Evolutionary conservation across 176 grass and related monocot genomes (phyloP).

Genomic region (Alopecurus myosuroides): DNA sequence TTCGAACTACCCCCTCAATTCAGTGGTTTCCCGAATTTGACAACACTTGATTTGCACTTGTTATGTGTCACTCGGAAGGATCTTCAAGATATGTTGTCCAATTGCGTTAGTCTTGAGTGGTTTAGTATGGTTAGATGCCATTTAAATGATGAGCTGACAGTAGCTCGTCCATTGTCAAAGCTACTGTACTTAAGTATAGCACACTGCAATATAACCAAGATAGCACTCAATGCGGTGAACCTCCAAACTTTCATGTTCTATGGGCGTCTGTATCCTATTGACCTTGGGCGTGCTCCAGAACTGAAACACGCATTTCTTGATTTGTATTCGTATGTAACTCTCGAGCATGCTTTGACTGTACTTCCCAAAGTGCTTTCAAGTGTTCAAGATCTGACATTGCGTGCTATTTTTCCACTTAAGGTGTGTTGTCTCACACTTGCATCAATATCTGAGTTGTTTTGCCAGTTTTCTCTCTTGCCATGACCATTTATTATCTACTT

Average conservation of each 20-base stretch:
- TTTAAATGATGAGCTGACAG: conserved; percentile 7
- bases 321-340: background rate
- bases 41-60: background rate
- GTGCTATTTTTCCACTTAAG: background rate
- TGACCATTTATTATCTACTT: background rate
- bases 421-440: background rate
- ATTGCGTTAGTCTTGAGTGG: conserved; percentile 23
- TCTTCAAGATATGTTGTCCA: conserved; percentile 2
- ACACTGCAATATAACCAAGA: background rate
- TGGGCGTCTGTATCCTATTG: background rate
- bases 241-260: conserved; percentile 9
- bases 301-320: background rate
- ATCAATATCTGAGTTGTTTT: background rate
- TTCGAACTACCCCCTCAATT: background rate
- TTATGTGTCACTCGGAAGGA: background rate
- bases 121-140: background rate
- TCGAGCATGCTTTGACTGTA: conserved; percentile 1
- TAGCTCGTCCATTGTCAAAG: background rate
- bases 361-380: conserved; percentile 5
- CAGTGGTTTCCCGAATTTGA: background rate
- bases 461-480: background rate
- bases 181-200: background rate
- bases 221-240: background rate
- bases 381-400: conserved; percentile 1
- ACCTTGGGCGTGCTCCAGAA: background rate